phyloP scores from a whole-genome alignment of 139 green algal genomes.

The Trebouxia sp. region DNA sequence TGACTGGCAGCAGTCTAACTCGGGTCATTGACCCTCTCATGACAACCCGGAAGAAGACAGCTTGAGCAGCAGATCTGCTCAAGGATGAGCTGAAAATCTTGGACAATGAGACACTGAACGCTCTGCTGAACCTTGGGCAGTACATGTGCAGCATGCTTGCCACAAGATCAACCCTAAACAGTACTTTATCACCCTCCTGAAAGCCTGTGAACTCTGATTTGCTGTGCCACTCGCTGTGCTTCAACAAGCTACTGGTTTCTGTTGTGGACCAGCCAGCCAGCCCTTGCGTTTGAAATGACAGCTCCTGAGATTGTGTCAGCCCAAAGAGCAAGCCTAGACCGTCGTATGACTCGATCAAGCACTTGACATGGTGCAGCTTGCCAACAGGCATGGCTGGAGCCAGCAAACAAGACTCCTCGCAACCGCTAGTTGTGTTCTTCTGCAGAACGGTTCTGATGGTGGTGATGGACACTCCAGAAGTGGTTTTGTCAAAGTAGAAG shows the following conservation, averaged over 20 bases:
- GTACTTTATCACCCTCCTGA: neutral
- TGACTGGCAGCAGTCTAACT: slow-evolving; percentile 5
- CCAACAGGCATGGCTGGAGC: neutral
- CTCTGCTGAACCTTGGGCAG: neutral
- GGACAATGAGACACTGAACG: slow-evolving; percentile 1
- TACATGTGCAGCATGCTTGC: slow-evolving; percentile 19
- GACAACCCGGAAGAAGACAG: neutral
- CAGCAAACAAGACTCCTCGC: neutral
- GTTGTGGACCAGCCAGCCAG: neutral
- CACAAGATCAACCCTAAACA: neutral
- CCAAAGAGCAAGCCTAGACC: neutral
- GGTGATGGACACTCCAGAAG: neutral
- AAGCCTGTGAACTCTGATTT: slow-evolving; percentile 14
- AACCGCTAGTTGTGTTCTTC: neutral
- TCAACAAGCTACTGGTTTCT: neutral
- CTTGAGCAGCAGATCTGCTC: neutral
- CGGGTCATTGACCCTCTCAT: neutral
- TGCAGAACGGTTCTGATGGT: neutral
- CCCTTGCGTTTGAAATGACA: neutral
- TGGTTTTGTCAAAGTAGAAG: slow-evolving; percentile 24
- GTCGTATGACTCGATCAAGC: neutral
- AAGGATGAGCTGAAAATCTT: slow-evolving; percentile 9
- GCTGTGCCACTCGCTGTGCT: neutral
- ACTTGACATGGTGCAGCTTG: slow-evolving; percentile 11
- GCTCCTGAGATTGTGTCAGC: neutral